phyloP scores from a whole-genome alignment of 805 yeast genomes.

The Wickerhamiella azyma region DNA sequence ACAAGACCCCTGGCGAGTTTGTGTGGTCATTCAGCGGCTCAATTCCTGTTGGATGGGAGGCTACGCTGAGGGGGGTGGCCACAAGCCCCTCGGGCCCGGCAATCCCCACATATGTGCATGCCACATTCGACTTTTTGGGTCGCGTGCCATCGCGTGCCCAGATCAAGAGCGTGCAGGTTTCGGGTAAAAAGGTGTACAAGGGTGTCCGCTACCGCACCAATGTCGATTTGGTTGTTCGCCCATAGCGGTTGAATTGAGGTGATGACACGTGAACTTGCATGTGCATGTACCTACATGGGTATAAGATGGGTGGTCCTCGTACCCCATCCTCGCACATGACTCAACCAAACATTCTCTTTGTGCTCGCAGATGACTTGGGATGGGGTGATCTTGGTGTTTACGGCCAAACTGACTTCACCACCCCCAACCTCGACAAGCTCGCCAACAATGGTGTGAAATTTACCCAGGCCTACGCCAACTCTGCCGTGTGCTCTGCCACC shows the following conservation, averaged over 20 bases:
- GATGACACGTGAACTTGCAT: neutral
- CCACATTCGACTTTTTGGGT: constrained; percentile 42
- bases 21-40: constrained; percentile 51
- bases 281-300: no score
- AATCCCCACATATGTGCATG: constrained; percentile 16
- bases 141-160: constrained; percentile 41
- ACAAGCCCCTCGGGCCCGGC: constrained; percentile 13
- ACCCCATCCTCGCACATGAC: neutral
- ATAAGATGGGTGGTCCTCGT: neutral
- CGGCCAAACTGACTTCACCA: constrained; percentile 41
- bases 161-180: constrained; percentile 11
- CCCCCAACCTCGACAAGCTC: constrained; percentile 37
- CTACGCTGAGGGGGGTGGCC: constrained; percentile 48
- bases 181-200: constrained; percentile 43
- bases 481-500: constrained; percentile 56
- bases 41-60: constrained; percentile 49
- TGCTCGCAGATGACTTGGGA: constrained; percentile 51
- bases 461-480: constrained; percentile 48
- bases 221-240: neutral
- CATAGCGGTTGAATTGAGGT: neutral
- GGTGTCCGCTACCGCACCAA: constrained; percentile 42
- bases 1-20: constrained; percentile 36
- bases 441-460: constrained; percentile 36
- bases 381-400: constrained; percentile 41
- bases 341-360: constrained; percentile 38